Conservation (phyloP, 345 rosid genomes). For the Corchorus capsularis region DNA sequence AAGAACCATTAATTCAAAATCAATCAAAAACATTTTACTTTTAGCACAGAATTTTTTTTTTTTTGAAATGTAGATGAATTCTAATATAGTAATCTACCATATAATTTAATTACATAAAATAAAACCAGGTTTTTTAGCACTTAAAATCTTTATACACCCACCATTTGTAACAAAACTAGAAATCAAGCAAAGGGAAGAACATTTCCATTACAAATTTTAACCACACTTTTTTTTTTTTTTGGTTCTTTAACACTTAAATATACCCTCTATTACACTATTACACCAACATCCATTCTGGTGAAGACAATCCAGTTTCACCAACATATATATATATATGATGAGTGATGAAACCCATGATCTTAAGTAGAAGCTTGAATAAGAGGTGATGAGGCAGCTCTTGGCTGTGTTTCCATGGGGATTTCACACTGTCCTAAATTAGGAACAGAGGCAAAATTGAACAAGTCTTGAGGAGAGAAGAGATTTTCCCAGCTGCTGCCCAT, state of each 20-base stretch:
- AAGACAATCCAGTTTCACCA: neutral
- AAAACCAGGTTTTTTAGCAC: neutral
- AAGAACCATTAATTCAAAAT: too few relatives aligned
- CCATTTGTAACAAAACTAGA: neutral
- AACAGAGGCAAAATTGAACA: conserved; percentile 10
- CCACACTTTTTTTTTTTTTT: neutral
- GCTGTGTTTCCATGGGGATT: conserved; percentile 20
- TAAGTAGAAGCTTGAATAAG: conserved; percentile 16
- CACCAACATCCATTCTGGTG: neutral
- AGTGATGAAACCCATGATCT: neutral
- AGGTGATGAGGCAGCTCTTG: conserved; percentile 7
- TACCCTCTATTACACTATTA: neutral
- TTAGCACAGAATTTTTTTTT: neutral
- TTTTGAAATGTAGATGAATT: neutral
- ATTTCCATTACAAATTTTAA: neutral
- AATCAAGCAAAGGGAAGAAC: neutral
- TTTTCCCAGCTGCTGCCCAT: conserved; percentile 7
- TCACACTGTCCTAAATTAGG: conserved; percentile 24
- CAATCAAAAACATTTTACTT: too few relatives aligned
- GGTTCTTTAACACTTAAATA: conserved; percentile 9
- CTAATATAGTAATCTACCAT: too few relatives aligned
- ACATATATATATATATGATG: neutral
- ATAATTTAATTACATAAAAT: neutral
- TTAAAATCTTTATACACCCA: neutral
- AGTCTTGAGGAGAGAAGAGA: neutral